Evolutionary conservation across 2,329 filamentous ascomycete genomes (phyloP), one percentile per base, ranked within the genome.

Genomic region (Fusarium protoensiforme): DNA sequence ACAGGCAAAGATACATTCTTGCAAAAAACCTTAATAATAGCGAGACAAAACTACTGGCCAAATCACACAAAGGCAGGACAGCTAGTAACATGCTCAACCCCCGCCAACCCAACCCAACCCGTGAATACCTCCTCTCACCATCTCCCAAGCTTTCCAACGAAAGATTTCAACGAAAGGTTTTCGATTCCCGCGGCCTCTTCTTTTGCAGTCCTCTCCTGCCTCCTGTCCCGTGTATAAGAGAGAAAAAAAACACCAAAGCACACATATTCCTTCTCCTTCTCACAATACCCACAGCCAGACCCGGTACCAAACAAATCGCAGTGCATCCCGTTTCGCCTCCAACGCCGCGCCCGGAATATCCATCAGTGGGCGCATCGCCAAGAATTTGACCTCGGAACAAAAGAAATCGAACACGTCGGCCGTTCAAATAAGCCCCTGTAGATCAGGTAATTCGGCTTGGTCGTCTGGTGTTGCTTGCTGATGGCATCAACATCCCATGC

Each of bases 311-410:
- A 53, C 24, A 69, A 71, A 66, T 63, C 75, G 71, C 72, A 36
- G 61, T 69, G 69, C 67, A 66, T 58, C 75, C 74, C 59, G 43
- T 69, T 78, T 77, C 75, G 75, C 75, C 75, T 65, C 67, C 62
- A 77, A 77, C 75, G 75, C 75, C 75, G 71, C 72, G 75, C 75
- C 75, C 75, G 64, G 66, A 77, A 77, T 65, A 65, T 72, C 75
- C 75, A 72, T 67, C 65, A 74, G 59, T 73, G 72, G 72, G 73
- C 74, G 68, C 74, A 65, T 75, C 64, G 72, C 73, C 74, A 71
- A 73, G 61, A 72, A 76, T 70, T 39, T 67, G 71, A 72, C 61
- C 72, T 75, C 65, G 65, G 57, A 69, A 74, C 65, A 69, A 72
- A 75, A 73, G 72, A 77, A 69, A 69, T 54, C 65, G 35, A 61